A percentile compares a stretch with the other conserved stretches of the same genome.
phyloP scores from a whole-genome alignment of 345 rosid genomes.

The Citrus maxima region DNA sequence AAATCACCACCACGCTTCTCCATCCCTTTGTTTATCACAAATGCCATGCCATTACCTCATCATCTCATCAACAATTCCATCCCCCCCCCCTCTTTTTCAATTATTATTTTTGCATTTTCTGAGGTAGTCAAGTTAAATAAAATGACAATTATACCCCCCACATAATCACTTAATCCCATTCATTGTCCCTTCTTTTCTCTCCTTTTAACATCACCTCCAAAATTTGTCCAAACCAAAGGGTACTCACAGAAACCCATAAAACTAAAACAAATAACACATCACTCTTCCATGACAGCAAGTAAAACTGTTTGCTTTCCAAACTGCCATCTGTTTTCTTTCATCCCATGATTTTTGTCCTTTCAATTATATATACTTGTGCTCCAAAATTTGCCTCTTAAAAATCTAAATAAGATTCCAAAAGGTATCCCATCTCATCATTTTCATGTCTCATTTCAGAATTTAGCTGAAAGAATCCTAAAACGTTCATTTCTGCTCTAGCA shows the following conservation, averaged over 20 bases:
- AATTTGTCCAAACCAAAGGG: constrained; percentile 33
- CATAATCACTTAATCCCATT: not conserved
- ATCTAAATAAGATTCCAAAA: not conserved
- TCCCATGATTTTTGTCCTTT: constrained; percentile 11
- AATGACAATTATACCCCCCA: constrained; percentile 1
- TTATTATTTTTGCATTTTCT: not conserved
- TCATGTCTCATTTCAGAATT: constrained; percentile 26
- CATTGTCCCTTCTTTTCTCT: constrained; percentile 3
- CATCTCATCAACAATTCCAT: constrained; percentile 46
- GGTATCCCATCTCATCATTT: not conserved
- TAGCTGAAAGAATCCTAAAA: constrained; percentile 13
- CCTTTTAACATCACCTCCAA: constrained; percentile 29
- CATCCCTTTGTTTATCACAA: constrained; percentile 37
- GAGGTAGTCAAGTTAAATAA: not conserved
- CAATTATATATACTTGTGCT: constrained; percentile 32
- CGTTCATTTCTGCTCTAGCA: constrained; percentile 9
- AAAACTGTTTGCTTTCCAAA: constrained; percentile 9
- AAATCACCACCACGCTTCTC: constrained; percentile 55
- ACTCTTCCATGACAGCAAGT: constrained; percentile 28
- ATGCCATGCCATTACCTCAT: constrained; percentile 32
- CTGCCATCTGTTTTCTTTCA: constrained; percentile 46
- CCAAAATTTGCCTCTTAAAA: constrained; percentile 13
- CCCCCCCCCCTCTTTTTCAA: not conserved
- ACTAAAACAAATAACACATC: constrained; percentile 25
- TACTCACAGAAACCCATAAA: constrained; percentile 33